These are phyloP conservation scores for Aristolochia californica DNA, from an alignment of 164 flowering plant genomes.

Conservation along the genomic window DNA sequence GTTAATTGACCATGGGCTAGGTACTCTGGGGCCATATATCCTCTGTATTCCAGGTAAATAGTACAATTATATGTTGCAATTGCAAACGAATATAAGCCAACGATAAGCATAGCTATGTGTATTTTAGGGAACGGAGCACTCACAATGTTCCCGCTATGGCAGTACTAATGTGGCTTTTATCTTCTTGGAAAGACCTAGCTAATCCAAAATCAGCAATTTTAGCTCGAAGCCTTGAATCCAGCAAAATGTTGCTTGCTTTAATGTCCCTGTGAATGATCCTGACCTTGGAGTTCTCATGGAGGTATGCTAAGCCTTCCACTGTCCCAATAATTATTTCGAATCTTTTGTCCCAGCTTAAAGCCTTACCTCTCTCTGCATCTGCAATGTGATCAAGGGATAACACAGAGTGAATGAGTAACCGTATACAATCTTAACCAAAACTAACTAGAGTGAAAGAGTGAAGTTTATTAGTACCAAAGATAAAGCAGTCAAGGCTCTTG, in stretches of 20 bases:
- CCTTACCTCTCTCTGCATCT: conserved; percentile 53
- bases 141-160: conserved; percentile 92
- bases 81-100: no score
- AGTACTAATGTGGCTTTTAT: conserved; percentile 89
- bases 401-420: no score
- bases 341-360: conserved; percentile 52
- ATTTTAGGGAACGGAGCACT: conserved; percentile 13
- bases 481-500: conserved; percentile 42
- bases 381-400: conserved; percentile 4
- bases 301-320: conserved; percentile 57
- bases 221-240: conserved; percentile 37
- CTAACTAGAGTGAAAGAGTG: neutral
- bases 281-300: conserved; percentile 37
- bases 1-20: conserved; percentile 53
- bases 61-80: no score
- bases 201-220: conserved; percentile 77
- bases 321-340: conserved; percentile 44
- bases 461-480: conserved; percentile 33
- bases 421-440: no score
- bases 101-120: neutral
- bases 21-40: conserved; percentile 73
- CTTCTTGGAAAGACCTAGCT: conserved; percentile 71
- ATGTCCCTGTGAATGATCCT: conserved; percentile 54
- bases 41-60: conserved; percentile 31
- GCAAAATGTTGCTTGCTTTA: conserved; percentile 52